Base-by-base conservation (phyloP, 805 yeast genomes). In the Starmerella roubikii region DNA sequence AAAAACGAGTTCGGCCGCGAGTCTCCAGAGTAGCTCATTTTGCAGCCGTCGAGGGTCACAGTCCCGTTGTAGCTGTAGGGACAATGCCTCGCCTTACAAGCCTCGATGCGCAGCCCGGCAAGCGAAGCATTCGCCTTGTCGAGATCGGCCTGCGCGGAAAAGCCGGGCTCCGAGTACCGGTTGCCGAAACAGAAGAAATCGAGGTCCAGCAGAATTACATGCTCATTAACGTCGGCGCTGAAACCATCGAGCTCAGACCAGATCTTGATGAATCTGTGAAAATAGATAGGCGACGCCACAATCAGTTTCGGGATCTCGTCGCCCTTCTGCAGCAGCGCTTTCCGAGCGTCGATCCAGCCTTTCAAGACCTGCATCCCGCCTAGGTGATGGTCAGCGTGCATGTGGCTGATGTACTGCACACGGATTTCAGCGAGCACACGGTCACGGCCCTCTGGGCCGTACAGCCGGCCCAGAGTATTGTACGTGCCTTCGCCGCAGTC, bases 401-500 rank as follows among this genome's bases (percentile, higher is more conserved):
- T 64, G 64, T 91, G 99, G 49, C 93, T 79, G 38, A 91, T 62
- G 52, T 72, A 81, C 17, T 88, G 62, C 38, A 82, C 41, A 24
- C 69, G 62, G 41, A 86, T 59, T 50, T 86, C 93, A 30, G 59
- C 47, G 45, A 86, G 65, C 2, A 79, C 58, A 18, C 54, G 52
- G 2, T 52, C 50, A 2, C 64, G 46, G 15, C 67, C 67, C 1
- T 61, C 62, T 9, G 65, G 62, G 0, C 76, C 76, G 45, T 74
- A 74, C 40, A 72, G 64, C 48, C 97, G 69, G 24, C 62, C 55
- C 44, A 91, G 58, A 0, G 81, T 61, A 2, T 93, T 94, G 18
- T 78, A 51, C 0, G 97, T 83, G 42, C 83, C 85, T 55, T 91
- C 99, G 15, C 99, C 99, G n/a, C 91, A 94, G 59, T 91, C 99